Evolutionary conservation across 2,329 filamentous ascomycete genomes (phyloP).

Genomic region (Aspergillus versicolor): DNA sequence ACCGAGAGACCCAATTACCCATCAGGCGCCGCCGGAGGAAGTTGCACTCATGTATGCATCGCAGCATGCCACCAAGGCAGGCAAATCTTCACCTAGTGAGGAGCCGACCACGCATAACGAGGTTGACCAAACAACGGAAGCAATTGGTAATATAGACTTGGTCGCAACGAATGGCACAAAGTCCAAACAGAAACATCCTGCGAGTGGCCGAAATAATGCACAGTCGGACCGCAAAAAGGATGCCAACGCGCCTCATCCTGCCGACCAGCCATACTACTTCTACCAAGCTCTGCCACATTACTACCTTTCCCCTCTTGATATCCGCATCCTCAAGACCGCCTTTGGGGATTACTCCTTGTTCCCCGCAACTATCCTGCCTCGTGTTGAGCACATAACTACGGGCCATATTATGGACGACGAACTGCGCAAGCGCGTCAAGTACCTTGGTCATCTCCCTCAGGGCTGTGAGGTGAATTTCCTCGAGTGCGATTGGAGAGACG

Average conservation of each 20-base stretch:
- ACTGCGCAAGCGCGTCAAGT: conserved; percentile 79
- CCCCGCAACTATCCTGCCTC: conserved; percentile 79
- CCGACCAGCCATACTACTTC: conserved; percentile 70
- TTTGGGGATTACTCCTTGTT: conserved; percentile 82
- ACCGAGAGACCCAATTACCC: conserved; percentile 50
- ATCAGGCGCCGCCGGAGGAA: conserved; percentile 46
- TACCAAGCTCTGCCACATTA: conserved; percentile 85
- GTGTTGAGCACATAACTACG: conserved; percentile 84
- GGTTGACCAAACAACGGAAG: conserved; percentile 24
- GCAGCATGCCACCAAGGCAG: conserved; percentile 49
- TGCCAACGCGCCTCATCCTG: conserved; percentile 44
- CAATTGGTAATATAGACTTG: conserved; percentile 24
- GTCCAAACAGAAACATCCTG: conserved; percentile 26
- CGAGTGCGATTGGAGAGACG: conserved; percentile 93
- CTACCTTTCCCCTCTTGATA: conserved; percentile 86
- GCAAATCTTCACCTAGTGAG: conserved; percentile 37
- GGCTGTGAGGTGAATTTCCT: conserved; percentile 91
- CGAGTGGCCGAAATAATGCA: conserved; percentile 2
- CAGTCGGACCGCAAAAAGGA: conserved; percentile 24
- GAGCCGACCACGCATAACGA: conserved; percentile 19
- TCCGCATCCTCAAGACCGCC: conserved; percentile 84
- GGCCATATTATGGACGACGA: conserved; percentile 86
- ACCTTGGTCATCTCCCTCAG: conserved; percentile 79
- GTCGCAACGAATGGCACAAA: conserved; percentile 17
- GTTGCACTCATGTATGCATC: conserved; percentile 53